Percentiles rank a stretch among this genome's conserved stretches.
phyloP scores from a whole-genome alignment of 2,329 filamentous ascomycete genomes.

The Penicillium sp. region DNA sequence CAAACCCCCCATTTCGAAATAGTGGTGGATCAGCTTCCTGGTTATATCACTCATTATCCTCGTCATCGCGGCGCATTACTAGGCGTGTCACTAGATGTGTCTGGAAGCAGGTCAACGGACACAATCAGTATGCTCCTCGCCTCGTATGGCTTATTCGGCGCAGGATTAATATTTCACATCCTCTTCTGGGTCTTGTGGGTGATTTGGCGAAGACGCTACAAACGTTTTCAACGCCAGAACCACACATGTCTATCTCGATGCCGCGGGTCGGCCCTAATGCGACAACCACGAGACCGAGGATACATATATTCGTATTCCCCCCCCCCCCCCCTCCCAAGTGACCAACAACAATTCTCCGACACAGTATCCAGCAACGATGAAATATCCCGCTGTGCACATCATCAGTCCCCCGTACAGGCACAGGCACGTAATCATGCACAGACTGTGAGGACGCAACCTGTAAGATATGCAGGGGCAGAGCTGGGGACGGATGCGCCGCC shows the following conservation, averaged over 20 bases:
- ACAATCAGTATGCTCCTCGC: background rate
- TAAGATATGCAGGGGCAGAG: background rate
- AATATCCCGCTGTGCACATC: background rate
- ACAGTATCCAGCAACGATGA: background rate
- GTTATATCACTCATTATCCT: background rate
- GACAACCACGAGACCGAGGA: background rate
- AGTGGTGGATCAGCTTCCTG: background rate
- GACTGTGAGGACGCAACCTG: background rate
- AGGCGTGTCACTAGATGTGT: background rate
- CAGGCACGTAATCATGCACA: background rate
- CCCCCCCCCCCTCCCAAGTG: too few species aligned
- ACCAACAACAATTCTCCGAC: background rate
- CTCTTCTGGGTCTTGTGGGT: background rate
- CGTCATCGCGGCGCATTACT: background rate
- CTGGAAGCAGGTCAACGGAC: background rate
- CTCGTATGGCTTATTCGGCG: background rate
- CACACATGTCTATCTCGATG: background rate
- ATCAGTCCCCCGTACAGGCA: background rate
- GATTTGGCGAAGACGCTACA: background rate
- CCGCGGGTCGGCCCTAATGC: slow-evolving; percentile 3
- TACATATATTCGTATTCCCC: background rate
- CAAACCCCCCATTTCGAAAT: background rate
- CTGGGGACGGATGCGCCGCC: background rate
- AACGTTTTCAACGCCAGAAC: background rate
- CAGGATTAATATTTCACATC: background rate